Evolutionary conservation across 495 filamentous ascomycete genomes (phyloP).

Genomic region (Penicillium fimorum): DNA sequence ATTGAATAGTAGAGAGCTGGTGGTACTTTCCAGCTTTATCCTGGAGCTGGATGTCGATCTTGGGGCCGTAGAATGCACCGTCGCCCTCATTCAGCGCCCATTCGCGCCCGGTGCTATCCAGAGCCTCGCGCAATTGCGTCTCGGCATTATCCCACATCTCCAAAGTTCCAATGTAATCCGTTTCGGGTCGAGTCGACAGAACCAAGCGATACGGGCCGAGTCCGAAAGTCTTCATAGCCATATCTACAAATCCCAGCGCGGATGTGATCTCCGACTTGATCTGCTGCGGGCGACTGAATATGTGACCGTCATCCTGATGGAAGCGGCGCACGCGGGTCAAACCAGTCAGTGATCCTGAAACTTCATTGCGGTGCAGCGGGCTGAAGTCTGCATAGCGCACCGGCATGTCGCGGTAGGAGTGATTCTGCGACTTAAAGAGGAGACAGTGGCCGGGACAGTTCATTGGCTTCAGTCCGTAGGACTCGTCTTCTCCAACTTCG

Average conservation of each 20-base stretch:
- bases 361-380: constrained; percentile 85
- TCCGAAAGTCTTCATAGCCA: constrained; percentile 73
- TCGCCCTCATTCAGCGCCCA: constrained; percentile 79
- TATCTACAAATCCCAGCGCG: constrained; percentile 75
- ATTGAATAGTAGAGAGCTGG: constrained; percentile 87
- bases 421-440: constrained; percentile 69
- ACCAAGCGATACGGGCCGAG: constrained; percentile 73
- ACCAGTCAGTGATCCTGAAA: constrained; percentile 80
- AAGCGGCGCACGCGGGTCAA: constrained; percentile 88
- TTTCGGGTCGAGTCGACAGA: constrained; percentile 74
- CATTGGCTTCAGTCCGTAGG: constrained; percentile 94
- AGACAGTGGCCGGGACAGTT: constrained; percentile 95
- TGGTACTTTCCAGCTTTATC: constrained; percentile 86
- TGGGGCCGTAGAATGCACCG: constrained; percentile 93
- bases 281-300: constrained; percentile 85
- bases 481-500: constrained; percentile 62
- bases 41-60: constrained; percentile 85
- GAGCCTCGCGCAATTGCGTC: constrained; percentile 62
- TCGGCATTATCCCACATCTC: constrained; percentile 87
- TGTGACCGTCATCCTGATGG: constrained; percentile 94
- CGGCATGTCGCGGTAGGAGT: constrained; percentile 79
- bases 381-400: constrained; percentile 93
- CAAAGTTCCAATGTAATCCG: constrained; percentile 72
- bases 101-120: constrained; percentile 60
- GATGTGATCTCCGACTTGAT: constrained; percentile 76